Conservation (phyloP, 2,329 filamentous ascomycete species). For the Colletotrichum lini region DNA sequence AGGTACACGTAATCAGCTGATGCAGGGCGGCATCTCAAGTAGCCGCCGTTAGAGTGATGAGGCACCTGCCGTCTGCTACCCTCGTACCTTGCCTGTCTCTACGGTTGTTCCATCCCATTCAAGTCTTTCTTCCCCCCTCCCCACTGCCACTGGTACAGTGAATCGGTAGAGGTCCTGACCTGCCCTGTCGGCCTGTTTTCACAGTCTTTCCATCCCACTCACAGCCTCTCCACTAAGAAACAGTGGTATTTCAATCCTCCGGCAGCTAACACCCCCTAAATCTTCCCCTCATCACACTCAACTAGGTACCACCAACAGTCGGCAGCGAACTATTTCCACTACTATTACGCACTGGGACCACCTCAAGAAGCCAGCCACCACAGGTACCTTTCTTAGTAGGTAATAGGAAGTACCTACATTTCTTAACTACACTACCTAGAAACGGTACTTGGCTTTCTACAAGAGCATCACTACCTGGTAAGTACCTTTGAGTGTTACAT, state of each 20-base stretch:
- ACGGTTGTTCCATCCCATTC: background rate
- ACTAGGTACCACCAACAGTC: background rate
- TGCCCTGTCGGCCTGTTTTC: conserved; percentile 17
- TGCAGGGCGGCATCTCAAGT: conserved; percentile 9
- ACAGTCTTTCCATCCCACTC: conserved; percentile 10
- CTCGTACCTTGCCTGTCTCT: conserved; percentile 28
- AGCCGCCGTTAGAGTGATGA: conserved; percentile 32
- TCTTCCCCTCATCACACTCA: background rate
- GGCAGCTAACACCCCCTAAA: background rate
- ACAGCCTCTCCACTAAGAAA: conserved; percentile 15
- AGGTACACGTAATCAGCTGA: conserved; percentile 20
- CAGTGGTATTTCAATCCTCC: conserved; percentile 9
- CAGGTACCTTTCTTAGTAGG: background rate
- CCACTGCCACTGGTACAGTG: no score
- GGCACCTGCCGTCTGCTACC: conserved; percentile 11
- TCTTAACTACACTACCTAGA: background rate
- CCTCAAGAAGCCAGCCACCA: background rate
- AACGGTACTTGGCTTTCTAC: conserved; percentile 23
- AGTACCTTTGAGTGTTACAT: conserved; percentile 33
- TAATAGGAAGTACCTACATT: background rate
- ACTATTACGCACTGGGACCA: background rate
- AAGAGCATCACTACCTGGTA: conserved; percentile 30
- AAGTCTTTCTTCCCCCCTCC: conserved; percentile 6
- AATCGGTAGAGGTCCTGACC: conserved; percentile 2
- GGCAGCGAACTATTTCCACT: background rate